Evolutionary conservation across 73 alveolate genomes (phyloP), one percentile per base, ranked within the genome.

Genomic region (Blepharisma japonicum): DNA sequence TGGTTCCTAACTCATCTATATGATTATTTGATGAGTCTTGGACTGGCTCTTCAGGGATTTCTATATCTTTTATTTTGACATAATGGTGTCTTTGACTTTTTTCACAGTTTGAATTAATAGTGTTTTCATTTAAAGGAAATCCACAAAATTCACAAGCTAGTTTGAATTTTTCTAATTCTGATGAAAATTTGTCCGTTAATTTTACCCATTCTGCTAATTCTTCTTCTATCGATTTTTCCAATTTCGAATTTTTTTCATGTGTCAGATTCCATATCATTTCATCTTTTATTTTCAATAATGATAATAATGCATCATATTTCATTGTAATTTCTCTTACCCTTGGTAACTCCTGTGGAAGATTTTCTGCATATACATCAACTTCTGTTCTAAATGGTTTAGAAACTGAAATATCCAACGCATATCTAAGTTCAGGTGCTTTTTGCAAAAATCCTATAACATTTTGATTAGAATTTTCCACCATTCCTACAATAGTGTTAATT

Each of bases 171-270:
- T 45, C n/a, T 2, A 70, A 54, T 20, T 39, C 80, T 70, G 11
- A 21, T 18, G 80, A 39, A 45, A 14, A 70, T 70, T 70, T 70
- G 2, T 70, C 80, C 5, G 80, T 45, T 7, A 70, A 54, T 70
- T 45, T 70, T 39, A 54, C 80, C 80, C 80, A 70, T 70, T 70
- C 80, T 0, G 56, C 66, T 45, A 70, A 45, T 5, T 70, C 80
- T 47, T 45, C 14, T 2, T 23, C 14, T 9, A 45, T 25, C 5
- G 80, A 9, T 45, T 39, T 21, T 11, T 39, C 27, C 46, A 70
- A 7, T 45, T 70, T 70, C 2, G 80, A 70, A 18, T 39, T n/a
- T 70, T 47, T 70, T 70, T 45, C 80, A n/a, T 70, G 66, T 2
- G 27, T 9, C 4, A 70, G 80, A 14, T 47, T 70, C 80, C 80